Percentiles rank a stretch among this genome's conserved stretches.
phyloP scores from a whole-genome alignment of 306 rosid genomes.

The Cucumis melo region DNA sequence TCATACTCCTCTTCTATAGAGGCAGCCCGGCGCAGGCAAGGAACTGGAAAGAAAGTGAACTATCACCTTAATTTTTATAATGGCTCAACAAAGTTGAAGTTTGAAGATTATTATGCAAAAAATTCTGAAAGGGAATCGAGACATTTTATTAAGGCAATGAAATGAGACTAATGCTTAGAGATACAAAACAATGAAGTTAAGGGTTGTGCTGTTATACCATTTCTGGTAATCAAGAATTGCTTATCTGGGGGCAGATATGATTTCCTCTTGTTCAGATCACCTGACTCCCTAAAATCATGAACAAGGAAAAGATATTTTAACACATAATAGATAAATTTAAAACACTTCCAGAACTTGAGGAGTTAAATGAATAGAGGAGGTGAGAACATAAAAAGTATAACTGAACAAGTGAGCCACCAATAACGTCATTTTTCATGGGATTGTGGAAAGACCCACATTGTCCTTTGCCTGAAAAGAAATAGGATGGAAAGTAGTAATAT shows the following conservation, averaged over 20 bases:
- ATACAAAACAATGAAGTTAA: neutral
- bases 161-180: too few relatives aligned
- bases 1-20: constrained; percentile 93
- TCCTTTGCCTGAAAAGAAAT: neutral
- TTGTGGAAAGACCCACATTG: neutral
- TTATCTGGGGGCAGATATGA: constrained; percentile 70
- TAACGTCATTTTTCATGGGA: neutral
- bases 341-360: neutral
- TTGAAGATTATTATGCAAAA: neutral
- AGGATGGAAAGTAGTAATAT: neutral
- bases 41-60: constrained; percentile 38
- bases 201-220: constrained; percentile 32
- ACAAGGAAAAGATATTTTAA: neutral
- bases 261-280: constrained; percentile 88
- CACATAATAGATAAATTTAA: neutral
- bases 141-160: too few relatives aligned
- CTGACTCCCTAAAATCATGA: constrained; percentile 61
- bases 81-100: neutral
- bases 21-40: constrained; percentile 84
- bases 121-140: too few relatives aligned
- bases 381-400: neutral
- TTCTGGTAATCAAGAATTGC: constrained; percentile 83
- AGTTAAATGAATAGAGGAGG: neutral
- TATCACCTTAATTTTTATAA: neutral
- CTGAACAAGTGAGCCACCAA: neutral